Evolutionary conservation across 1,284 basidiomycete genomes (phyloP), one percentile per base, ranked within the genome.

Genomic region (Ceratobasidium sp.): DNA sequence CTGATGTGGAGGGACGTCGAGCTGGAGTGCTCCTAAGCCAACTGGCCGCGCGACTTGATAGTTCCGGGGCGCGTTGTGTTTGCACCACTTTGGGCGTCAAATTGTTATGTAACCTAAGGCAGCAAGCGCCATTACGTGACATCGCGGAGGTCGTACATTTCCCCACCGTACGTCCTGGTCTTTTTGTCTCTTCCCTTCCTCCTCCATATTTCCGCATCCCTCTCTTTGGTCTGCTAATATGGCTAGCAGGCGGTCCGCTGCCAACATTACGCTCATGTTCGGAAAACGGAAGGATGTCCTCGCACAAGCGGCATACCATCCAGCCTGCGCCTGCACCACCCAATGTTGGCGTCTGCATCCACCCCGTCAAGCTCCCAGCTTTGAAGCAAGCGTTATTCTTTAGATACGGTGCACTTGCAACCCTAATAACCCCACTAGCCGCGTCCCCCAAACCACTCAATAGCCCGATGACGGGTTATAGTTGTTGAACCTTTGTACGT

Each of bases 391-490:
- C n/a, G n/a, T n/a, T n/a, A n/a, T n/a, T n/a, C n/a, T n/a, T n/a
- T n/a, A n/a, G n/a, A n/a, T n/a, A n/a, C n/a, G n/a, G n/a, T n/a
- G n/a, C n/a, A n/a, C n/a, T n/a, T n/a, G n/a, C n/a, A n/a, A n/a
- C n/a, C n/a, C n/a, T n/a, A n/a, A n/a, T n/a, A n/a, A n/a, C n/a
- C n/a, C n/a, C n/a, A n/a, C n/a, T n/a, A n/a, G n/a, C n/a, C n/a
- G n/a, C n/a, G n/a, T n/a, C n/a, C n/a, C n/a, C n/a, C n/a, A n/a
- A n/a, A n/a, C n/a, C n/a, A n/a, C n/a, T n/a, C n/a, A n/a, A n/a
- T n/a, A n/a, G n/a, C n/a, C n/a, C n/a, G 98, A 99, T 83, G 95
- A 99, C 82, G 93, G 92, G 0, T 86, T 99, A 60, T 99, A 99
- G 86, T 87, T 99, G n/a, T 88, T 99, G 76, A 99, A 99, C 84